Conservation (phyloP, 495 filamentous ascomycete genomes). For the Amphirosellinia nigrospora region DNA sequence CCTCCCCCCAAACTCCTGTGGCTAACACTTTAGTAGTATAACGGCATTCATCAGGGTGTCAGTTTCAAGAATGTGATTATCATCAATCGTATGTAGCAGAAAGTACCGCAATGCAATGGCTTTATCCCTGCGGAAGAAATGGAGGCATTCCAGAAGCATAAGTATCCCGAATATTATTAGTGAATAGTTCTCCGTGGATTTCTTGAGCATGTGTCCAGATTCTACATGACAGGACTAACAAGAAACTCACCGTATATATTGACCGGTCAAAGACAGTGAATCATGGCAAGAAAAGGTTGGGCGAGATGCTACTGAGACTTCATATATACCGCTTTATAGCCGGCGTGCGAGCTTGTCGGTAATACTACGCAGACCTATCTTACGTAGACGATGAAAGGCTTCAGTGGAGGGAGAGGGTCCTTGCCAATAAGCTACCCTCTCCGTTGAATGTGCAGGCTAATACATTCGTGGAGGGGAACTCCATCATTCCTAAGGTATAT, state of each 20-base stretch:
- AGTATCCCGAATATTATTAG: constrained; percentile 49
- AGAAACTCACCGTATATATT: constrained; percentile 41
- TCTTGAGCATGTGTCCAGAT: constrained; percentile 49
- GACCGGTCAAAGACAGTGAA: constrained; percentile 45
- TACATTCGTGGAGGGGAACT: constrained; percentile 46
- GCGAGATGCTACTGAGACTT: constrained; percentile 47
- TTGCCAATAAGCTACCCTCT: constrained; percentile 32
- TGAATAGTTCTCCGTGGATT: constrained; percentile 54
- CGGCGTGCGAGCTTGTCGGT: constrained; percentile 44
- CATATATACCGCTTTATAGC: constrained; percentile 58
- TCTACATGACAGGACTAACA: constrained; percentile 24
- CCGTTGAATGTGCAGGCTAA: constrained; percentile 53
- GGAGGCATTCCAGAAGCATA: constrained; percentile 44
- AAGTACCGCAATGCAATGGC: constrained; percentile 41
- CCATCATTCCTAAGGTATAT: constrained; percentile 38
- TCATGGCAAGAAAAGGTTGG: constrained; percentile 51
- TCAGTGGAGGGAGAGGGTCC: constrained; percentile 46
- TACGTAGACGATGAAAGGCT: constrained; percentile 45
- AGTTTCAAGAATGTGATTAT: constrained; percentile 60
- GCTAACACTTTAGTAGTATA: constrained; percentile 41
- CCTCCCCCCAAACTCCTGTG: background rate
- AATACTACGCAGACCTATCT: constrained; percentile 50
- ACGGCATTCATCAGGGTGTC: constrained; percentile 52
- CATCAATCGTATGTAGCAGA: constrained; percentile 51
- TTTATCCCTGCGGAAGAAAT: constrained; percentile 48